These are phyloP conservation scores for Sungouiozyma intestinalis DNA, from an alignment of 805 yeast genomes.

Conservation along the genomic window DNA sequence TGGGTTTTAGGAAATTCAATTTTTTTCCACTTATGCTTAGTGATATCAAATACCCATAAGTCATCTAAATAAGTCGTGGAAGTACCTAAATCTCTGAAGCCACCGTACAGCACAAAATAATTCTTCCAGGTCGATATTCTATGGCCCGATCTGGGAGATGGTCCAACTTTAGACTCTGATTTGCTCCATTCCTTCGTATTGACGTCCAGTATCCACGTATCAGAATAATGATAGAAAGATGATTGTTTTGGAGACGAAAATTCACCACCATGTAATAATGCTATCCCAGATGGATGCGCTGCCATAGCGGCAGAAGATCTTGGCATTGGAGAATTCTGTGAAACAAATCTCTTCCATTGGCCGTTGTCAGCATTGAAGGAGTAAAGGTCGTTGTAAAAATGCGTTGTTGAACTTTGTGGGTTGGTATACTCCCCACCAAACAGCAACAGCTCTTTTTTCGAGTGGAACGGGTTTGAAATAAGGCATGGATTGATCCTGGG, in stretches of 20 bases:
- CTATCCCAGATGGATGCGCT: conserved; percentile 81
- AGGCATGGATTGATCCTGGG: conserved; percentile 65
- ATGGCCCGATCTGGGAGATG: conserved; percentile 86
- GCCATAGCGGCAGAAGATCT: conserved; percentile 91
- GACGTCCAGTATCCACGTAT: conserved; percentile 87
- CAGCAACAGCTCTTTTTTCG: conserved; percentile 64
- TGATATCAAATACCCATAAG: conserved; percentile 85
- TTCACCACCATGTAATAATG: conserved; percentile 90
- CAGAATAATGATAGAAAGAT: conserved; percentile 92
- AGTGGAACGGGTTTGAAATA: conserved; percentile 65
- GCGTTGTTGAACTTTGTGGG: conserved; percentile 37
- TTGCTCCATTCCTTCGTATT: conserved; percentile 83
- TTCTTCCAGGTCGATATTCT: conserved; percentile 89
- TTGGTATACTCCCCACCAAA: conserved; percentile 82
- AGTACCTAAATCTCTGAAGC: conserved; percentile 81
- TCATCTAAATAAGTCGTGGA: conserved; percentile 78
- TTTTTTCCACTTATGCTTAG: conserved; percentile 84
- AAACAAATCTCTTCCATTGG: conserved; percentile 67
- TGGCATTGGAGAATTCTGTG: conserved; percentile 85
- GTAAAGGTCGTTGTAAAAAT: conserved; percentile 72
- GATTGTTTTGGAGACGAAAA: conserved; percentile 93
- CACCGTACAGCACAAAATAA: conserved; percentile 76
- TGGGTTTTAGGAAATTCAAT: conserved; percentile 77
- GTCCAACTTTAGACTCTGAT: conserved; percentile 51
- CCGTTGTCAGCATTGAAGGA: conserved; percentile 67